phyloP scores from a whole-genome alignment of 106 monocot species.

The Alisma plantagoaquatica region DNA sequence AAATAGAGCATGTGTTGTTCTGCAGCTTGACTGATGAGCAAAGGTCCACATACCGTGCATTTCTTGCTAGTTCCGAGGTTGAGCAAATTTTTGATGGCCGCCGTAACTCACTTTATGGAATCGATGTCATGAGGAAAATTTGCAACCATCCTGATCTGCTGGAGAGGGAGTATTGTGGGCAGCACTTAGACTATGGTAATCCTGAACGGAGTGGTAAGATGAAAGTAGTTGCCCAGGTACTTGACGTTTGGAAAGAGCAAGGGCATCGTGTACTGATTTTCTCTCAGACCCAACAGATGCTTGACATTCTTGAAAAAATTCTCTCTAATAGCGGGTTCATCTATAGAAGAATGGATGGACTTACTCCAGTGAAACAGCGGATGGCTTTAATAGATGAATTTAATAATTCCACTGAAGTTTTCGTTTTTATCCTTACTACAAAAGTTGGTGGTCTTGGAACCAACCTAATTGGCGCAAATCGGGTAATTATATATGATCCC shows the following conservation, averaged over 20 bases:
- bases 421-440: conserved; percentile 84
- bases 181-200: conserved; percentile 88
- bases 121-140: conserved; percentile 91
- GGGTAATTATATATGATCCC: conserved; percentile 95
- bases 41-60: conserved; percentile 59
- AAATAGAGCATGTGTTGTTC: conserved; percentile 94
- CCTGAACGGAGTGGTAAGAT: conserved; percentile 84
- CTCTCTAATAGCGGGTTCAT: conserved; percentile 35
- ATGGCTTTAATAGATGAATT: conserved; percentile 98
- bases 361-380: conserved; percentile 75
- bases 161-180: conserved; percentile 68
- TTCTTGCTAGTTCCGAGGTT: conserved; percentile 93
- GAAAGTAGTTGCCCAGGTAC: conserved; percentile 70
- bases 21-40: conserved; percentile 82
- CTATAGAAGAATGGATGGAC: conserved; percentile 93
- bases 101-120: conserved; percentile 84
- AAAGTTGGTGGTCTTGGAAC: conserved; percentile 97
- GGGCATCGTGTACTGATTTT: conserved; percentile 86
- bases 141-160: conserved; percentile 98
- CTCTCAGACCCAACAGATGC: conserved; percentile 89
- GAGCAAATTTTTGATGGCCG: conserved; percentile 94
- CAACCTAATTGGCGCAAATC: conserved; percentile 78
- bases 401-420: conserved; percentile 70
- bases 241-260: conserved; percentile 89
- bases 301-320: conserved; percentile 81